Base-by-base conservation (phyloP, 129 eudicot genomes). In the Apium graveolens region DNA sequence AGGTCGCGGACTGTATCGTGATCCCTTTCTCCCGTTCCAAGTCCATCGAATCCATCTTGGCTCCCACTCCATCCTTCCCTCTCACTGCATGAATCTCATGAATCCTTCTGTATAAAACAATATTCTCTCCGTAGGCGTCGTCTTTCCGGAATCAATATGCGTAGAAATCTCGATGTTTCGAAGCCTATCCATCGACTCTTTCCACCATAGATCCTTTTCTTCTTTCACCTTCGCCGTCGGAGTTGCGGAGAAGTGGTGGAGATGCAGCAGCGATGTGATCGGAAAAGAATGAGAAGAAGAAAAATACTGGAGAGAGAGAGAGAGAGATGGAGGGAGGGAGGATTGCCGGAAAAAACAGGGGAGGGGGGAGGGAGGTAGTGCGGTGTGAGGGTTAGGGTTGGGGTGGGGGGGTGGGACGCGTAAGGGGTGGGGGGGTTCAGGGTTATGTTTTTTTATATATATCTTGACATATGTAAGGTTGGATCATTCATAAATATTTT, bases 11-110 rank as follows among this genome's bases (percentile, higher is more conserved):
- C 80, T 94, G 96, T 42, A 91, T 95, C 4, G 97, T 95, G 70
- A 95, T 95, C 85, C 98, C 98, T 76, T 95, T 95, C 80, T 95
- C 97, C 39, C 96, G 80, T 82, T 95, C 98, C 90, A 95, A 88
- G 46, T 95, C 98, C 97, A 95, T 95, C 0, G 98, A 95, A 80
- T 95, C 98, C 98, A 95, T 95, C 86, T 95, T 95, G 0, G 98
- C 98, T 5, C 98, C 98, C 57, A 95, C 98, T 0, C 98, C 97
- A 83, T 95, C 98, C 49, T 90, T 90, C 81, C 98, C 98, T 62
- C 98, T 78, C 16, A 95, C 98, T 82, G 91, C 98, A 79, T 95
- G 98, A 55, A 91, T 95, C 91, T 95, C 98, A 75, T 92, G 97
- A 78, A 95, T 95, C 93, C 91, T 84, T 34, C 98, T 0, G 98